Conservation (phyloP, 257 asterid species). For the Cordia subcordata region DNA sequence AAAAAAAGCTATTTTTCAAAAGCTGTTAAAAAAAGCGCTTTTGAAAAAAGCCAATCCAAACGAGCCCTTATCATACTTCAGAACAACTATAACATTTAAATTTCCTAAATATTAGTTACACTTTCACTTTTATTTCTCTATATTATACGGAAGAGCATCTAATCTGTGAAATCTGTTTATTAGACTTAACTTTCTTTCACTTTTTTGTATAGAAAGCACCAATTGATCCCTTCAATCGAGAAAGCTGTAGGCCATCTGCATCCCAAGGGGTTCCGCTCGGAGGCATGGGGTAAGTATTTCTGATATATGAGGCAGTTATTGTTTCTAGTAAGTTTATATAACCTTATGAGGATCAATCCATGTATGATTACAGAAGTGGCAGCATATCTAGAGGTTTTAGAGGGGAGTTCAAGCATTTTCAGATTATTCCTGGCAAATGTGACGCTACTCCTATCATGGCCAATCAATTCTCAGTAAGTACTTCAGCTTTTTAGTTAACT, state of each 20-base stretch:
- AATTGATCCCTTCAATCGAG: slow-evolving; percentile 87
- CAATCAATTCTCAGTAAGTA: slow-evolving; percentile 91
- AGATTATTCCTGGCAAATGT: slow-evolving; percentile 92
- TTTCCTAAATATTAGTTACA: background rate
- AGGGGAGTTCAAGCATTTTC: slow-evolving; percentile 93
- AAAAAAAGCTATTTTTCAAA: no score
- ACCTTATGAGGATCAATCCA: slow-evolving; percentile 7
- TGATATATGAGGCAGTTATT: background rate
- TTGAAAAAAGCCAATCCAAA: no score
- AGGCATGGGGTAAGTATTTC: slow-evolving; percentile 86
- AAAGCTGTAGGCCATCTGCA: slow-evolving; percentile 92
- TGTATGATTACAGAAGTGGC: slow-evolving; percentile 74
- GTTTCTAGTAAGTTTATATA: background rate
- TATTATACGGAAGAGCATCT: background rate
- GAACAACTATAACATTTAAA: no score
- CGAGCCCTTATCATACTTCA: background rate
- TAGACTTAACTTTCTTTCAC: background rate
- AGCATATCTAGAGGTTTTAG: slow-evolving; percentile 99
- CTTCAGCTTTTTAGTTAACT: background rate
- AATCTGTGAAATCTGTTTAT: background rate
- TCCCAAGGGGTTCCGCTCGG: slow-evolving; percentile 98
- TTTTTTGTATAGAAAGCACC: slow-evolving; percentile 79
- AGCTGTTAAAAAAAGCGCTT: no score
- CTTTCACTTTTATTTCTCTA: background rate
- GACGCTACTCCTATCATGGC: slow-evolving; percentile 96